Percentiles rank a stretch among this genome's conserved stretches.
phyloP scores from a whole-genome alignment of 1,284 basidiomycete genomes.

The Sanguinoderma infundibulare region DNA sequence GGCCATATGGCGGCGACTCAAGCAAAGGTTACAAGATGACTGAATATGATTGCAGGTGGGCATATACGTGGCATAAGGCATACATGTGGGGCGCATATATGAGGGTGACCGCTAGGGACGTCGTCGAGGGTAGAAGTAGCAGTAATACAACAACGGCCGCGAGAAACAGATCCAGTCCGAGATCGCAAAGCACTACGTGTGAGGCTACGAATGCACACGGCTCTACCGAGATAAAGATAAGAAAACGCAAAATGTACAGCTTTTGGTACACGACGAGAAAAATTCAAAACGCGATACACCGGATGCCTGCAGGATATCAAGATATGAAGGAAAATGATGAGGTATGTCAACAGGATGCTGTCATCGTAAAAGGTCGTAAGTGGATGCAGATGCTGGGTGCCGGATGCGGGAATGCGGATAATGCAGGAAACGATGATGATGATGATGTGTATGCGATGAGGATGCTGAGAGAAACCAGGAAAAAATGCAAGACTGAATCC shows the following conservation, averaged over 20 bases:
- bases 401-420: conserved; percentile 16
- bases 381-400: conserved; percentile 17
- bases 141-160: conserved; percentile 5
- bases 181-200: neutral
- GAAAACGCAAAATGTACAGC: conserved; percentile 19
- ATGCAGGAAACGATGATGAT: conserved; percentile 16
- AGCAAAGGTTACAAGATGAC: neutral
- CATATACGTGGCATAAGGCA: conserved; percentile 25
- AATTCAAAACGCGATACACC: conserved; percentile 7
- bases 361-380: neutral
- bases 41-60: conserved; percentile 2
- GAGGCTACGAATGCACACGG: conserved; percentile 30
- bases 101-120: conserved; percentile 12
- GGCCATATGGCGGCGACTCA: too few species aligned
- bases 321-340: neutral
- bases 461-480: conserved; percentile 20
- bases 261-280: conserved; percentile 7
- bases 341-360: conserved; percentile 9
- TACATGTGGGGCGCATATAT: conserved; percentile 17
- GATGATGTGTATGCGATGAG: conserved; percentile 19
- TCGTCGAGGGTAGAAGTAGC: neutral
- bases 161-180: conserved; percentile 13
- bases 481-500: conserved; percentile 11
- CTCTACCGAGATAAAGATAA: conserved; percentile 42
- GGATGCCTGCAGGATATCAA: conserved; percentile 11